Percentiles rank a stretch among this genome's conserved stretches.
Conservation (phyloP, 2,329 filamentous ascomycete genomes). For the Tolypocladium pustulatum region DNA sequence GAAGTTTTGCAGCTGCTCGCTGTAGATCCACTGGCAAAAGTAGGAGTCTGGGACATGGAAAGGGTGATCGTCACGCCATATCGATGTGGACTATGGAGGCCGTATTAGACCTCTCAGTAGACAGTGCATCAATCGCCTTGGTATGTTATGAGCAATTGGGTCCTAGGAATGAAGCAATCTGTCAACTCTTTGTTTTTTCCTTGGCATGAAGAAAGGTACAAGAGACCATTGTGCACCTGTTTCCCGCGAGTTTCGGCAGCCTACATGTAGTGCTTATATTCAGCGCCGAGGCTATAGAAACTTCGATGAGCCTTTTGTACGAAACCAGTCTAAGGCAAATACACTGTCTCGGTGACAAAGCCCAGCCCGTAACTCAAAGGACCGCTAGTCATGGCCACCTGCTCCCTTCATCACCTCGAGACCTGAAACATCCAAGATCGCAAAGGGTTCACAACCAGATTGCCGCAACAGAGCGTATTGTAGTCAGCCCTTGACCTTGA, state of each 20-base stretch:
- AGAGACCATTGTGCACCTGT: too few relatives aligned
- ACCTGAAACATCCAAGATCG: not conserved
- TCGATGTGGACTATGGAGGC: not conserved
- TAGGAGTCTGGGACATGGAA: not conserved
- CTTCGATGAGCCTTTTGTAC: too few relatives aligned
- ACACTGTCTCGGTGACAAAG: not conserved
- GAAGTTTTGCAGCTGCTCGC: not conserved
- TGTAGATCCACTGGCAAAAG: not conserved
- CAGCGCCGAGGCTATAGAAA: too few relatives aligned
- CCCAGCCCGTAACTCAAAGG: not conserved
- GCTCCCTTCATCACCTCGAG: not conserved
- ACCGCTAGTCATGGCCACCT: not conserved
- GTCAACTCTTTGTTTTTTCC: too few relatives aligned
- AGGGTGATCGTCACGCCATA: not conserved
- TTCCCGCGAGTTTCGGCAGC: too few relatives aligned
- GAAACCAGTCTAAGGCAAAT: too few relatives aligned
- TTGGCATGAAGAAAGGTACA: too few relatives aligned
- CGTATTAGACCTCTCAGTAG: not conserved
- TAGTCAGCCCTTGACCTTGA: not conserved
- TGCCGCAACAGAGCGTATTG: not conserved
- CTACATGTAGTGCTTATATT: too few relatives aligned
- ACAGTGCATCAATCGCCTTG: too few relatives aligned
- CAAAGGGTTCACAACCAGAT: not conserved
- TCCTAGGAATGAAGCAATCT: too few relatives aligned
- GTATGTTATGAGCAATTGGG: too few relatives aligned